Evolutionary conservation across 768 basidiomycete species (phyloP).

Genomic region (Lactarius sp.): DNA sequence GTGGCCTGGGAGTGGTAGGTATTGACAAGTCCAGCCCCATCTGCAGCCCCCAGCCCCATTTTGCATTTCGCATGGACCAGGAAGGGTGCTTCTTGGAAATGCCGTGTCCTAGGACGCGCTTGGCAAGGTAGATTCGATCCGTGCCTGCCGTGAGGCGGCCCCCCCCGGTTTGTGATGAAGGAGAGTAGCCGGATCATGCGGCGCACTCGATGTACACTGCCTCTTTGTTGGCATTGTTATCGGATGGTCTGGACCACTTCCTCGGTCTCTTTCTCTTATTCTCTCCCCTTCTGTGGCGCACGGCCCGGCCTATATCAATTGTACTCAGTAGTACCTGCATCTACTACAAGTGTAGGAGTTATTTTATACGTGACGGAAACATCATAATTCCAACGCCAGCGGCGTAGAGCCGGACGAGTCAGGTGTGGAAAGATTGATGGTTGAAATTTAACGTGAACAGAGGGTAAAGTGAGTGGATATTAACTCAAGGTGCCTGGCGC

Average conservation of each 20-base stretch:
- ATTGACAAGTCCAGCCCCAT: not conserved
- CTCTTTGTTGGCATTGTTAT: slow-evolving; percentile 22
- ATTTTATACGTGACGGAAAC: too few species aligned
- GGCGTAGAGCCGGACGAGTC: too few species aligned
- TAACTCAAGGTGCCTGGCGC: slow-evolving; percentile 15
- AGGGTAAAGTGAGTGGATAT: not conserved
- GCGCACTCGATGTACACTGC: slow-evolving; percentile 22
- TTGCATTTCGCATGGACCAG: slow-evolving; percentile 1
- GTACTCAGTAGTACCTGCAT: too few species aligned
- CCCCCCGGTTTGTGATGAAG: slow-evolving; percentile 10
- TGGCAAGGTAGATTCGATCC: slow-evolving; percentile 15
- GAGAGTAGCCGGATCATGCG: slow-evolving; percentile 20
- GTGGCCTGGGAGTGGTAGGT: slow-evolving; percentile 9
- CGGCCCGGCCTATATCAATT: not conserved
- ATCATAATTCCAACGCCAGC: too few species aligned
- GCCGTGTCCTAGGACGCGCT: slow-evolving; percentile 15
- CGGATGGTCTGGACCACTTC: slow-evolving; percentile 17
- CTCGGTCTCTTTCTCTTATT: slow-evolving; percentile 12
- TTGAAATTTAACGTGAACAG: not conserved
- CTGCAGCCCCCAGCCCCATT: not conserved
- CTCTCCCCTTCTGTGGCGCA: slow-evolving; percentile 17
- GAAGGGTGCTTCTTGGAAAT: slow-evolving; percentile 1
- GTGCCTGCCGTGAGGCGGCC: slow-evolving; percentile 19
- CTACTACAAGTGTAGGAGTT: too few species aligned
- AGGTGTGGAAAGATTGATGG: too few species aligned